These are phyloP conservation scores for Dactylis glomerata DNA, from an alignment of 176 grass and related monocot genomes.

Conservation along the genomic window DNA sequence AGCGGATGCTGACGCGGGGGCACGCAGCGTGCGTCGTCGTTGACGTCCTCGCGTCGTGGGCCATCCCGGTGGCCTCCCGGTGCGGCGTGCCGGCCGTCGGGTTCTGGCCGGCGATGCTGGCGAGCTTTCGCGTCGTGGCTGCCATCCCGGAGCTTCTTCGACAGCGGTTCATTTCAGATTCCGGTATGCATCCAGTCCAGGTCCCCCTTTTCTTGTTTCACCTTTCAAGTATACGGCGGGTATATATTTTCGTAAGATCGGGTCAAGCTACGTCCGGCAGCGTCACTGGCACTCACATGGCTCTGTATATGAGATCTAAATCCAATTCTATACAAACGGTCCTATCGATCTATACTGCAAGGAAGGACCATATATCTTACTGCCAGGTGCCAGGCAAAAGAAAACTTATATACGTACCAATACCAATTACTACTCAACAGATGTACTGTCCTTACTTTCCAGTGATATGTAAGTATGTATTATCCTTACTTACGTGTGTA, in stretches of 20 bases:
- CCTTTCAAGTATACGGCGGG: neutral
- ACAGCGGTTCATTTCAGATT: conserved; percentile 67
- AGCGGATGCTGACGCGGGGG: conserved; percentile 39
- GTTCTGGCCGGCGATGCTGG: conserved; percentile 88
- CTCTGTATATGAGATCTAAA: neutral
- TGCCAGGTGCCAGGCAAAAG: neutral
- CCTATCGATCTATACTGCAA: neutral
- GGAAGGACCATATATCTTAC: neutral
- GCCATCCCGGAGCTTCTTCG: conserved; percentile 70
- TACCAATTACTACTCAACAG: neutral
- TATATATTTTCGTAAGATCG: neutral
- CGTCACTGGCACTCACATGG: conserved; percentile 11
- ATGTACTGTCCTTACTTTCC: neutral
- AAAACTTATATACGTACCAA: neutral
- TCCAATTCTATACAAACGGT: neutral
- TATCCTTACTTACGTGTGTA: neutral
- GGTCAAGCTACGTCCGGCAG: neutral
- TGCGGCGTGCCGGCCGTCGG: conserved; percentile 57
- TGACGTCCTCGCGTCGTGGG: conserved; percentile 90
- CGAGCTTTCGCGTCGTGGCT: conserved; percentile 63
- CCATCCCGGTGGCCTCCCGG: conserved; percentile 68
- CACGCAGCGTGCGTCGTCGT: conserved; percentile 51
- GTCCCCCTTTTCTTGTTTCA: neutral
- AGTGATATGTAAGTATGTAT: neutral
- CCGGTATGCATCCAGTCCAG: conserved; percentile 33